Evolutionary conservation across 148 eudicot genomes (phyloP).

Genomic region (Vaccinium vitisidaea): DNA sequence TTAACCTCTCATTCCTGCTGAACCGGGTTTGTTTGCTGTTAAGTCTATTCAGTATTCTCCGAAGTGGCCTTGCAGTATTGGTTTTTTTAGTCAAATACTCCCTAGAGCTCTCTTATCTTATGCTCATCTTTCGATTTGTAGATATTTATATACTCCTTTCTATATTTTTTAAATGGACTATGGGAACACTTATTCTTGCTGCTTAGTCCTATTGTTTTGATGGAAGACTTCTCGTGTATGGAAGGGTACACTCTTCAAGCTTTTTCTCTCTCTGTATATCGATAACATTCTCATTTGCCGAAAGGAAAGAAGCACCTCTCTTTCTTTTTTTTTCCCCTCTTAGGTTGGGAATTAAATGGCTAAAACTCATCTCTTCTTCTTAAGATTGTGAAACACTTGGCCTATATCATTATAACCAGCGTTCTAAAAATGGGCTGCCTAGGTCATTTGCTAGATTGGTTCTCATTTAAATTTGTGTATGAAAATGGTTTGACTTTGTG

Average conservation of each 20-base stretch:
- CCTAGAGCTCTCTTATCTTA: not conserved
- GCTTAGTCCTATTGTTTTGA: no score
- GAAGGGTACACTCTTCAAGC: no score
- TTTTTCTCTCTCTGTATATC: not conserved
- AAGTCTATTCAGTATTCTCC: not conserved
- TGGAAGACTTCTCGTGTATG: no score
- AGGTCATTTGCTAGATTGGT: no score
- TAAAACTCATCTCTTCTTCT: not conserved
- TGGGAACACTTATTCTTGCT: no score
- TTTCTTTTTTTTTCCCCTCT: not conserved
- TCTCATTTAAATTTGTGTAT: no score
- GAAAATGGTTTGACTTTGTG: no score
- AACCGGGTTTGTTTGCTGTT: no score
- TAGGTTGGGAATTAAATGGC: not conserved
- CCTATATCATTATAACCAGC: not conserved
- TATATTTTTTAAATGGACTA: no score
- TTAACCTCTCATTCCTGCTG: no score
- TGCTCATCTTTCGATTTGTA: no score
- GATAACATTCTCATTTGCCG: not conserved
- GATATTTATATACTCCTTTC: no score
- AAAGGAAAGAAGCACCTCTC: not conserved
- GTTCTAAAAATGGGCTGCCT: not conserved
- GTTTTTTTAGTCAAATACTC: not conserved
- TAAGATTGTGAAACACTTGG: not conserved
- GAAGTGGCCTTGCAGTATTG: not conserved